Evolutionary conservation across 2,329 filamentous ascomycete species (phyloP).

Genomic region (Botrytis pseudocinerea): DNA sequence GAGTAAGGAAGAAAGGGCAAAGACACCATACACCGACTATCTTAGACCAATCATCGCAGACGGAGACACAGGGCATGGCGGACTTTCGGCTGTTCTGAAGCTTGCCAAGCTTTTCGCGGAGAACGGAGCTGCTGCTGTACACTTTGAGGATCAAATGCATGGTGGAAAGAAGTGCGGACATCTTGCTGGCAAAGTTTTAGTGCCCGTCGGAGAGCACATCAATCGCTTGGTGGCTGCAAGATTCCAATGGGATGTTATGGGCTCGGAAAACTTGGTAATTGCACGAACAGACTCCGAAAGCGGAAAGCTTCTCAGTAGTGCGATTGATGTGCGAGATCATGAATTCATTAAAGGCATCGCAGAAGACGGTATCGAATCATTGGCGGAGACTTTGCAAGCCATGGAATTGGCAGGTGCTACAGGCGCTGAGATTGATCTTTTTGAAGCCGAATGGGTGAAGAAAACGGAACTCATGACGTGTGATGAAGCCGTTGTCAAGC

Average conservation of each 20-base stretch:
- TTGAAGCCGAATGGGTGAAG: slow-evolving; percentile 87
- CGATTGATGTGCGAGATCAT: slow-evolving; percentile 91
- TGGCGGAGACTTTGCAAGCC: slow-evolving; percentile 83
- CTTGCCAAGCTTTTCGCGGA: slow-evolving; percentile 97
- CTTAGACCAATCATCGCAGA: slow-evolving; percentile 93
- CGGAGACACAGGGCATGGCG: slow-evolving; percentile 93
- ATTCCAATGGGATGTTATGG: slow-evolving; percentile 99
- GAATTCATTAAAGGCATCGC: slow-evolving; percentile 92
- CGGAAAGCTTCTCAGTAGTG: slow-evolving; percentile 83
- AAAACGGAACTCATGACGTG: slow-evolving; percentile 82
- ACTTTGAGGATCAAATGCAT: slow-evolving; percentile 97
- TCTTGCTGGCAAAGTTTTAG: slow-evolving; percentile 91
- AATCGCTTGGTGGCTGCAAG: slow-evolving; percentile 88
- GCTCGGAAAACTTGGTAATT: slow-evolving; percentile 89
- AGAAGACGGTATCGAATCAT: slow-evolving; percentile 69
- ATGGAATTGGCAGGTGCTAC: slow-evolving; percentile 83
- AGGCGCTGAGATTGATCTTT: slow-evolving; percentile 79
- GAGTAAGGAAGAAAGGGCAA: slow-evolving; percentile 68
- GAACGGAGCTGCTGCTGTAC: slow-evolving; percentile 91
- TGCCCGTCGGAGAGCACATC: slow-evolving; percentile 93
- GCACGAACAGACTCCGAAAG: slow-evolving; percentile 95
- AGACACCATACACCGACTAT: slow-evolving; percentile 85
- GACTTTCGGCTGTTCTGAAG: slow-evolving; percentile 89
- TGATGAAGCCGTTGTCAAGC: slow-evolving; percentile 81
- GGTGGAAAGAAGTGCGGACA: slow-evolving; percentile 99